Evolutionary conservation across 257 asterid genomes (phyloP), one percentile per base, ranked within the genome.

Genomic region (Vinca minor): DNA sequence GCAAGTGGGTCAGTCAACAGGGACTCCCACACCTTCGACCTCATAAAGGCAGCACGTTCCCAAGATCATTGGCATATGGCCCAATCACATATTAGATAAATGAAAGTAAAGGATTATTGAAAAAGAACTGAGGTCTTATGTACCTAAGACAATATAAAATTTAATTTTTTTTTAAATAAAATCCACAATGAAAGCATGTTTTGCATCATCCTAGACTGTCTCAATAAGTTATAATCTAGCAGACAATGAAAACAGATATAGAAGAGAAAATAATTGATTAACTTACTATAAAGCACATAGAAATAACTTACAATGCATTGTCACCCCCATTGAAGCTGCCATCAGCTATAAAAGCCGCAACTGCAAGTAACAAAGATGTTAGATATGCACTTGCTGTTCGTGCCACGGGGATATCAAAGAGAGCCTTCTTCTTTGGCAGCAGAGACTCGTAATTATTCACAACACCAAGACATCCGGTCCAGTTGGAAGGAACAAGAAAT

Each of bases 391-490:
- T 82, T 48, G 96, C 97, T n/a, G 95, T 84, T 66, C 96, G 73
- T 53, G 96, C 95, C 5, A 87, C 97, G 0, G 97, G 97, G 60
- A 85, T 84, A 71, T 90, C 97, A 61, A 87, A 90, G 60, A 90
- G 76, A 53, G 97, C 97, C 80, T 77, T 85, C 76, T 84, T 90
- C 62, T 85, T 83, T 21, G 97, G 96, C 14, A 90, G 85, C 74
- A 90, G 61, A 9, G 95, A 87, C 74, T 90, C 97, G 8, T 82
- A 90, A 60, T 90, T 87, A 56, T 90, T 87, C 85, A 90, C 82
- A 2, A 90, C 97, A 14, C 97, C 96, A 9, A 90, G 81, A 77
- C 96, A 87, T 46, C 97, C 97, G 0, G 96, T 90, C 97, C 97
- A 87, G 67, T 50, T 87, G 46, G 96, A 90, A 1, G 97, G 96